phyloP scores from a whole-genome alignment of 1,284 basidiomycete species.

The Tilletia caries region DNA sequence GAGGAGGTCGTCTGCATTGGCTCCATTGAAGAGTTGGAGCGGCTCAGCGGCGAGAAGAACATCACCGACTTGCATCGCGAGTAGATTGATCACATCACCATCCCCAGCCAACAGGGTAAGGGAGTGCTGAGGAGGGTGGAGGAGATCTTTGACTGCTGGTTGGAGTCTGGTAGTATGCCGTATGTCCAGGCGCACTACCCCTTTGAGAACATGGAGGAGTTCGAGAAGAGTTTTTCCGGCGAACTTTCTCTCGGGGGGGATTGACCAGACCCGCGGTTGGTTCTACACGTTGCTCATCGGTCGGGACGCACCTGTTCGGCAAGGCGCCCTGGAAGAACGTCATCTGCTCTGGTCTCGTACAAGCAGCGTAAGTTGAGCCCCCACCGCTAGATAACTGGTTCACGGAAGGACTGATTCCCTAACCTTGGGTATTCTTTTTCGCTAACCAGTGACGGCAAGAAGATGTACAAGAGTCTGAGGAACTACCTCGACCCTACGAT shows the following conservation, averaged over 20 bases:
- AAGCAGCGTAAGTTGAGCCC: constrained; percentile 71
- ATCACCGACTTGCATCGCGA: constrained; percentile 94
- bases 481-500: constrained; percentile 98
- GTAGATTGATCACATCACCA: constrained; percentile 91
- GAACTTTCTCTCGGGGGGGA: constrained; percentile 97
- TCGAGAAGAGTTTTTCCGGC: constrained; percentile 83
- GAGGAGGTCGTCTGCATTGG: constrained; percentile 88
- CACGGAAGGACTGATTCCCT: too few relatives aligned
- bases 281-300: constrained; percentile 97
- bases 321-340: constrained; percentile 97
- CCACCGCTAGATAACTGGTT: too few relatives aligned
- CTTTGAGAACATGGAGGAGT: constrained; percentile 87
- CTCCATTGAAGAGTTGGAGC: constrained; percentile 83
- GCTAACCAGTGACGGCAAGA: constrained; percentile 73
- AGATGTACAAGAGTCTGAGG: constrained; percentile 97
- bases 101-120: constrained; percentile 86
- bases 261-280: constrained; percentile 72
- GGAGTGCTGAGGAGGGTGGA: constrained; percentile 82
- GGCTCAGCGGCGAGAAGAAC: constrained; percentile 76
- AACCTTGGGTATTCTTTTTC: too few relatives aligned
- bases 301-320: constrained; percentile 90
- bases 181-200: constrained; percentile 97
- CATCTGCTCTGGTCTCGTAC: constrained; percentile 90
- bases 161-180: constrained; percentile 99
- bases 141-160: constrained; percentile 99